Base-by-base conservation (phyloP, 2,329 filamentous ascomycete genomes). In the Ascosphaera pollenicola region DNA sequence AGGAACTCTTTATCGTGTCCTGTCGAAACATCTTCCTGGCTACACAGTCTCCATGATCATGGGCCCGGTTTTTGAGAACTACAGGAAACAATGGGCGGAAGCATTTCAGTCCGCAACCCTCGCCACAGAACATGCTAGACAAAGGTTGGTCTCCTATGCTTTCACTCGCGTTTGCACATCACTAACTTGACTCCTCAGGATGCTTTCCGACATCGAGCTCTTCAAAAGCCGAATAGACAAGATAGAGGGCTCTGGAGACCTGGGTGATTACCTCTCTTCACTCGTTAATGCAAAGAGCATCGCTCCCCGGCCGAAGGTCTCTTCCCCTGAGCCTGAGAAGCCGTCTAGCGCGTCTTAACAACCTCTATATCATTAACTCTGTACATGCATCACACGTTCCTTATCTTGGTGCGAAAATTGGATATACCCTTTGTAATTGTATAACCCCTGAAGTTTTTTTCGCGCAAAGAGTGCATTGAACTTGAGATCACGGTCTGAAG, bases 21-120 rank as follows among this genome's bases (percentile, higher is more conserved):
- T 94, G 43, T 76, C 71, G 43, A 85, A 83, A 53, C 78, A 91
- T 53, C 62, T 94, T 17, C 76, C 78, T 0, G 80, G 89, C 45
- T 66, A 69, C 40, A 76, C 78, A 1, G 75, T 92, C 2, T 66
- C 69, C 40, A 73, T 81, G 60, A 92, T 94, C 49, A 92, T 93
- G 80, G 62, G 67, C 16, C 78, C 81, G 1, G 83, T 94, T 1
- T 91, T 91, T 55, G 64, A 68, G 30, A 82, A 72, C 53, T 93
- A 93, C 55, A 75, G 73, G 49, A 75, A 80, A 41, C 79, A 87
- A 50, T 75, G 89, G 54, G 75, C 77, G 15, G 70, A 68, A 45
- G 77, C 77, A 8, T 75, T 89, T 47, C 61, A 66, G 35, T 73
- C 73, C 32, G 69, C 76, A 17, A 61, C 65, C 19, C 64, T 83